A percentile compares a stretch with the other conserved stretches of the same genome.
Conservation (phyloP, 345 rosid genomes). For the Pistacia atlantica region DNA sequence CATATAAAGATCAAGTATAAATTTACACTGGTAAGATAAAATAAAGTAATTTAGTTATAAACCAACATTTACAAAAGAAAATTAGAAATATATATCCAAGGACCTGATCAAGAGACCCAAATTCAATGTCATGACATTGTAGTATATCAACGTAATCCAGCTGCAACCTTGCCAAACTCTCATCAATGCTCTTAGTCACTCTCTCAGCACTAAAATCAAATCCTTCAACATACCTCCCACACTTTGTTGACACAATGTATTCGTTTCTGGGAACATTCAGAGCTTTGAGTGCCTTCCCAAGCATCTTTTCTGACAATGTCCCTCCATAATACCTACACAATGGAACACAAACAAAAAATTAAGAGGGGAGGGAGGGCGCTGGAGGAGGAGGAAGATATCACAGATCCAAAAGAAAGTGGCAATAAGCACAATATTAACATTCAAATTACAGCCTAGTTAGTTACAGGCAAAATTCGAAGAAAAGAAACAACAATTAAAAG, state of each 20-base stretch:
- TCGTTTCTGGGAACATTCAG: slow-evolving; percentile 68
- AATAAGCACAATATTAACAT: neutral
- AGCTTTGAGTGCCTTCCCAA: slow-evolving; percentile 81
- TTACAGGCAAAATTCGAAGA: neutral
- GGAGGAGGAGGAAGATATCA: too few species aligned
- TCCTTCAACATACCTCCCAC: slow-evolving; percentile 80
- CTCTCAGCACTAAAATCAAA: slow-evolving; percentile 97
- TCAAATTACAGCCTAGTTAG: neutral
- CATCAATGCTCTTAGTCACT: slow-evolving; percentile 77
- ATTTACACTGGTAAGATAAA: neutral
- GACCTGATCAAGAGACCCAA: slow-evolving; percentile 91
- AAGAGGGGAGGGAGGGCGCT: neutral
- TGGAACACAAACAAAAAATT: neutral
- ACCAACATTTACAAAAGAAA: neutral
- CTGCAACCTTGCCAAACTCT: slow-evolving; percentile 85
- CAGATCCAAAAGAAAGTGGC: neutral
- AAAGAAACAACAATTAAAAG: neutral
- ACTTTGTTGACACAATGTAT: slow-evolving; percentile 83
- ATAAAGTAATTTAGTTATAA: neutral
- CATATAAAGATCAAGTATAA: neutral
- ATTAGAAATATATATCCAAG: neutral
- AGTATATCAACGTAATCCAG: slow-evolving; percentile 90
- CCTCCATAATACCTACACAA: slow-evolving; percentile 76
- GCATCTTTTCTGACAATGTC: slow-evolving; percentile 91
- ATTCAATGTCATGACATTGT: slow-evolving; percentile 91